Evolutionary conservation across 2,329 filamentous ascomycete genomes (phyloP).

Genomic region (Penicillium sp.): DNA sequence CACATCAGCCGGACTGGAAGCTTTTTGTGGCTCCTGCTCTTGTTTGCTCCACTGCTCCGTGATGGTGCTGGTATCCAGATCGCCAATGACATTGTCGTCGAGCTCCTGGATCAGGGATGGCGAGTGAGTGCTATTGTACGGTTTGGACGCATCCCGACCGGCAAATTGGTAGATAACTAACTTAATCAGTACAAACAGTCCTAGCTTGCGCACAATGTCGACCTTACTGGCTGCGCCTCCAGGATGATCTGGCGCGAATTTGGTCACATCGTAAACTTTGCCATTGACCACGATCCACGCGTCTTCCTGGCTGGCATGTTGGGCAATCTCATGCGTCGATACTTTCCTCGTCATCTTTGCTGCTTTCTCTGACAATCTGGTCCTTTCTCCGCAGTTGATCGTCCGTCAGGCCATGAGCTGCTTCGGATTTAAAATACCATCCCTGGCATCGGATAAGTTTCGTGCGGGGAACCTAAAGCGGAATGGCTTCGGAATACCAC

Average conservation of each 20-base stretch:
- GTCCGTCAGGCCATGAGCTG: not conserved
- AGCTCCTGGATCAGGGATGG: conserved; percentile 25
- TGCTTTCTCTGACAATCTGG: not conserved
- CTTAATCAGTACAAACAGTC: not conserved
- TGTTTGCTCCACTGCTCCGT: conserved; percentile 26
- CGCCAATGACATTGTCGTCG: conserved; percentile 41
- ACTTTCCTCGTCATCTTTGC: conserved; percentile 2
- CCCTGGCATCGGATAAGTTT: not conserved
- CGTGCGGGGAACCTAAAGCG: not conserved
- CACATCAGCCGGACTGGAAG: not conserved
- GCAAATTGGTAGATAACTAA: conserved; percentile 70
- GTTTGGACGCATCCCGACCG: conserved; percentile 56
- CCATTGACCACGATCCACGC: conserved; percentile 67
- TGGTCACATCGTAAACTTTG: conserved; percentile 63
- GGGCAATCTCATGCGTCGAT: conserved; percentile 30
- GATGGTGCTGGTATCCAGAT: conserved; percentile 29
- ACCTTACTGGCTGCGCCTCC: conserved; percentile 50
- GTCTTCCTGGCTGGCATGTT: conserved; percentile 31
- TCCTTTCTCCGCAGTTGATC: not conserved
- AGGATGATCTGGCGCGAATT: conserved; percentile 60
- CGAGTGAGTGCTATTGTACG: conserved; percentile 56
- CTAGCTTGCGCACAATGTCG: conserved; percentile 45
- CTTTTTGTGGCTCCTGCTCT: not conserved
- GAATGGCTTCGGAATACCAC: not conserved
- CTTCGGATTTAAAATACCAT: not conserved